Evolutionary conservation across 2,329 filamentous ascomycete species (phyloP).

Genomic region (Botrytis porri): DNA sequence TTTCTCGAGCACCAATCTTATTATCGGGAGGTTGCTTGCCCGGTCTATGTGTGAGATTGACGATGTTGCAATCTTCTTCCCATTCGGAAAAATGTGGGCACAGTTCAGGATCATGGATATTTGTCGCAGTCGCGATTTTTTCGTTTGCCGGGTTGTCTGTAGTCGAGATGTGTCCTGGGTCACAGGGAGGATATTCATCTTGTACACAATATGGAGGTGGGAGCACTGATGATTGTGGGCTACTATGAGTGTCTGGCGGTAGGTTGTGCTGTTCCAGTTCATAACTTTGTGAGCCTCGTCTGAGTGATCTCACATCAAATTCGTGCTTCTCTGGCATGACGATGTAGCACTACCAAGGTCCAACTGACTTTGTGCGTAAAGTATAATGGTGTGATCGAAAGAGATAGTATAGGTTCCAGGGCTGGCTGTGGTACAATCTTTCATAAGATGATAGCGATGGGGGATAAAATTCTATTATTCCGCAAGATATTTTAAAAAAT

Average conservation of each 20-base stretch:
- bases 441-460: neutral
- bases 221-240: neutral
- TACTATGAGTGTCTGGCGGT: neutral
- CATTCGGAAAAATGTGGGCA: neutral
- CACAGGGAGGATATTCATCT: neutral
- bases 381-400: neutral
- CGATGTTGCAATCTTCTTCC: neutral
- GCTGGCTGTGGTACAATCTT: neutral
- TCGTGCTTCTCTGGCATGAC: neutral
- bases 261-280: neutral
- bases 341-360: neutral
- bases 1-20: neutral
- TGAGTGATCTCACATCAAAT: constrained; percentile 5
- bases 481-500: neutral
- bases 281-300: neutral
- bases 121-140: too few relatives aligned
- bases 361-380: neutral
- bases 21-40: neutral
- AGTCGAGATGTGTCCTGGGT: neutral
- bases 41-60: neutral
- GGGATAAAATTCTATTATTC: neutral
- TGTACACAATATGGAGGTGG: neutral
- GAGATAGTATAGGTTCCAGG: neutral
- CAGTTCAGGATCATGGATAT: too few relatives aligned
- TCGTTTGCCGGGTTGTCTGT: neutral